Conservation (phyloP, 148 eudicot genomes). For the Spergularia marina region DNA sequence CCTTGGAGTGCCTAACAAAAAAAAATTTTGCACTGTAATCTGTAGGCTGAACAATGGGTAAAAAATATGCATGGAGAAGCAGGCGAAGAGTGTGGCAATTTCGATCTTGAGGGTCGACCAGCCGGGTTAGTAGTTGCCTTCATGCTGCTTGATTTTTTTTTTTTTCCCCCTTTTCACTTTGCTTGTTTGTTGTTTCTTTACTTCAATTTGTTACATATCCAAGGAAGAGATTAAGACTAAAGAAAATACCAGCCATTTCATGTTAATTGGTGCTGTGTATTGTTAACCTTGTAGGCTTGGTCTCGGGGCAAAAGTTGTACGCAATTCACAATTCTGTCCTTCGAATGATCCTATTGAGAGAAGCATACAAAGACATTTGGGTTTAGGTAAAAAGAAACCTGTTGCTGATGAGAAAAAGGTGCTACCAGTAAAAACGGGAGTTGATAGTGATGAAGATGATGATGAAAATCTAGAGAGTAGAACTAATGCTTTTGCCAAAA, state of each 20-base stretch:
- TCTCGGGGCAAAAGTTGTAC: slow-evolving; percentile 69
- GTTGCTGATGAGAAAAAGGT: slow-evolving; percentile 32
- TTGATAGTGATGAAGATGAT: slow-evolving; percentile 39
- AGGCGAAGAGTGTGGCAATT: slow-evolving; percentile 37
- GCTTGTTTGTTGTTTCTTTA: not conserved
- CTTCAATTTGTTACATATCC: not conserved
- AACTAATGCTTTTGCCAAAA: slow-evolving; percentile 56
- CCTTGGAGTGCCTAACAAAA: slow-evolving; percentile 1
- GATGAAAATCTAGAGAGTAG: slow-evolving; percentile 65
- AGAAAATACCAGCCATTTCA: not conserved
- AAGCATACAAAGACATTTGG: slow-evolving; percentile 52
- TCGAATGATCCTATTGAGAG: slow-evolving; percentile 58
- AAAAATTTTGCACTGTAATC: not conserved
- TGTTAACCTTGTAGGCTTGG: slow-evolving; percentile 59
- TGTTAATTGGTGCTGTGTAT: not conserved
- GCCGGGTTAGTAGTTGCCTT: slow-evolving; percentile 40
- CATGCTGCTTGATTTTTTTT: not conserved
- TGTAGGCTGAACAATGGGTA: slow-evolving; percentile 85
- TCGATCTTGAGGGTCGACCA: slow-evolving; percentile 63
- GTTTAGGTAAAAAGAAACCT: slow-evolving; percentile 45
- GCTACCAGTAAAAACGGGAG: slow-evolving; percentile 31
- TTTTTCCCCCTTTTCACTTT: not conserved
- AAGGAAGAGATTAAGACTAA: not conserved
- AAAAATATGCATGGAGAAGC: slow-evolving; percentile 52
- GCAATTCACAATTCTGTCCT: slow-evolving; percentile 31